Base-by-base conservation (phyloP, 371 early-diverging fungal species). In the Mucor sp. region DNA sequence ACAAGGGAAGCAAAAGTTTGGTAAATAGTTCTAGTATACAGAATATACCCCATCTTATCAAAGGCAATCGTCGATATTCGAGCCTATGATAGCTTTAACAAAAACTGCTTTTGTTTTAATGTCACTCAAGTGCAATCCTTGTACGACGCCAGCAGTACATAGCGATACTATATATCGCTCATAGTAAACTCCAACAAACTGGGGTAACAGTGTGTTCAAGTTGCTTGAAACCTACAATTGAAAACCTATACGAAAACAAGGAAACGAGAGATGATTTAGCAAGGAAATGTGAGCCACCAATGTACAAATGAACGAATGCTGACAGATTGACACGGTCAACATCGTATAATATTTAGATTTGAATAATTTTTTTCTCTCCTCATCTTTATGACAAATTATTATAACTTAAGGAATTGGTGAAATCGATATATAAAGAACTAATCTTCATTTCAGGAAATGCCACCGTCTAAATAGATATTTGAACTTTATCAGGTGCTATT, bases 381-480 rank as follows among this genome's bases (percentile, higher is more conserved):
- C 47, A 47, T 47, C 8, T 17, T 47, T 21, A 47, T 47, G 47
- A 47, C 47, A 47, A 47, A 47, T 47, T 21, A 11, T 21, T 19
- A 47, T 47, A 19, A 19, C 47, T 47, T 47, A 47, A 47, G 9
- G 47, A 47, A 21, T 55, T 55, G 55, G 5, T 15, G 1, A 21
- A 21, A 47, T 55, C 25, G 55, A 55, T 55, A 55, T 55, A 55
- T 55, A 55, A 55, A 55, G 55, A 55, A 55, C 25, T 55, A 28
- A 55, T 55, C 55, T 55, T 55, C 55, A 55, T 55, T 55, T 55
- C 55, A 55, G 55, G 55, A 55, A 55, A 55, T 55, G 28, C 30
- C 21, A 47, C 47, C 21, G 21, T 47, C 23, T 9, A 47, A 47
- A 47, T 47, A 47, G 47, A 47, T 47, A 47, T 21, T 47, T 47